Conservation (phyloP, 257 asterid genomes). For the Fraxinus pennsylvanica region DNA sequence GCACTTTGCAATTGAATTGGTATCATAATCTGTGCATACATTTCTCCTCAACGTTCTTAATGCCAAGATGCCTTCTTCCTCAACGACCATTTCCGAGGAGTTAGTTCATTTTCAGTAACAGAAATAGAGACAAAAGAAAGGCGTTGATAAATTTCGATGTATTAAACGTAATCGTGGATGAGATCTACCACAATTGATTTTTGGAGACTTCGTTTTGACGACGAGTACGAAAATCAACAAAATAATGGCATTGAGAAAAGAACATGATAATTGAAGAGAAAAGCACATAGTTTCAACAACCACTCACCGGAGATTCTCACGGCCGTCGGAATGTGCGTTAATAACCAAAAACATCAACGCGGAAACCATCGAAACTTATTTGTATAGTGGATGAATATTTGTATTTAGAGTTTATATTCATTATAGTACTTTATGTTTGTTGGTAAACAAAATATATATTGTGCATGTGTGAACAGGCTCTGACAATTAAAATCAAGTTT, state of each 20-base stretch:
- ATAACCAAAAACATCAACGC: slow-evolving; percentile 47
- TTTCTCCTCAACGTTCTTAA: slow-evolving; percentile 22
- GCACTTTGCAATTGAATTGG: slow-evolving; percentile 19
- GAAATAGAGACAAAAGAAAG: neutral
- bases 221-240: slow-evolving; percentile 43
- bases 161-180: slow-evolving; percentile 43
- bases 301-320: slow-evolving; percentile 24
- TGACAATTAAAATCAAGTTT: too few species aligned
- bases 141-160: slow-evolving; percentile 35
- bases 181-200: slow-evolving; percentile 27
- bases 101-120: slow-evolving; percentile 3
- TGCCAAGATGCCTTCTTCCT: slow-evolving; percentile 8
- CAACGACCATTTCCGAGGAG: neutral
- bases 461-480: too few species aligned
- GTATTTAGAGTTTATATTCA: too few species aligned
- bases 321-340: slow-evolving; percentile 48
- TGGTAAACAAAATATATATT: too few species aligned
- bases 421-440: too few species aligned
- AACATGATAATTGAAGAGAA: slow-evolving; percentile 61
- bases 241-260: slow-evolving; percentile 70
- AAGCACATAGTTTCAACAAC: slow-evolving; percentile 26
- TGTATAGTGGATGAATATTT: too few species aligned
- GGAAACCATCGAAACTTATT: too few species aligned
- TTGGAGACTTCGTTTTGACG: slow-evolving; percentile 37
- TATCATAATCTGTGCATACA: slow-evolving; percentile 31